Evolutionary conservation across 2,329 filamentous ascomycete genomes (phyloP), one percentile per base, ranked within the genome.

Genomic region (Clarireedia homoeocarpa): DNA sequence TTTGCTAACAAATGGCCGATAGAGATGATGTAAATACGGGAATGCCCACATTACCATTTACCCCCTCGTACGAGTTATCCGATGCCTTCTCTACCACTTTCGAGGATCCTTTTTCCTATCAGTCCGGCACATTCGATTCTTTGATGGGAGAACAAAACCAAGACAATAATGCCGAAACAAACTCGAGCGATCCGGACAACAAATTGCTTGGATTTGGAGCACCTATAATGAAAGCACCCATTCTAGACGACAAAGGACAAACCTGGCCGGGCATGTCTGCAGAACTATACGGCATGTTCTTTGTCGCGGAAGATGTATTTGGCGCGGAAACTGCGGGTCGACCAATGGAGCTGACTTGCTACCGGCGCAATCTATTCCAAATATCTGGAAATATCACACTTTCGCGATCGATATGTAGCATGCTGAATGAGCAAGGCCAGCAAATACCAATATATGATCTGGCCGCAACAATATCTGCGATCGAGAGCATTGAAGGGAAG

Each of bases 401-500:
- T 45, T 89, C 91, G n/a, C 74, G 81, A 23, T 80, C 86, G 49
- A 82, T 85, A 42, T 79, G 89, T 48, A 82, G 88, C 58, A 83
- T 82, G 63, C 77, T 88, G 59, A 78, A 91, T 67, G 91, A 92
- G 14, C 88, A 95, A 61, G 86, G 89, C 48, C 86, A 85, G 42
- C 85, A 89, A 51, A 81, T 89, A 23, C 85, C 89, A 42, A 82
- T 94, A 4, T 83, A 88, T 46, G 82, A 95, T 59, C 72, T 95
- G 60, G 87, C 89, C 59, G 84, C 94, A 23, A 85, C 86, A 38
- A 90, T 97, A 52, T 88, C 88, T 0, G 91, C 90, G 1, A 83
- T 88, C 3, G 92, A 97, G 71, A 95, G 90, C 5, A 95, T 96
- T 50, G 92, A 97, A 69, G 89, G 89, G 49, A 95, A 95, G 67